phyloP scores from a whole-genome alignment of 225 moss, liverwort and hornwort genomes.

The Lunularia cruciata region DNA sequence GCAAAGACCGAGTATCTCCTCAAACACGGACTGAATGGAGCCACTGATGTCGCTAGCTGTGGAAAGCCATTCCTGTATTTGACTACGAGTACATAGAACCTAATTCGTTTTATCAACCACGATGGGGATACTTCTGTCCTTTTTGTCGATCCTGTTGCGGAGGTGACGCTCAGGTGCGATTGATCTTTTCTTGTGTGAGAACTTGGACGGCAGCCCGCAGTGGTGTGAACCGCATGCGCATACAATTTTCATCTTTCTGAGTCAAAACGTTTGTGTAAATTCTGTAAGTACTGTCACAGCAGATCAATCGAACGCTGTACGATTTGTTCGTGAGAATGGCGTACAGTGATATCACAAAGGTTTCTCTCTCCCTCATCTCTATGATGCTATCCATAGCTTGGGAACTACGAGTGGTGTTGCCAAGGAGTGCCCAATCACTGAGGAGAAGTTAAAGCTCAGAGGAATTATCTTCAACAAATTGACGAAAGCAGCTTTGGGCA shows the following conservation, averaged over 20 bases:
- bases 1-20: constrained; percentile 54
- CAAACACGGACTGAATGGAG: constrained; percentile 42
- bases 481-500: constrained; percentile 29
- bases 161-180: constrained; percentile 51
- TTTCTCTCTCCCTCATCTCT: no score
- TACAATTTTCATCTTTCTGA: no score
- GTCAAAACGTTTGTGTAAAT: no score
- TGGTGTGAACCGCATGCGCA: no score
- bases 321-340: no score
- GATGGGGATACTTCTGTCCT: constrained; percentile 49
- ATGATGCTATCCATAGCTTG: no score
- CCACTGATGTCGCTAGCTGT: constrained; percentile 57
- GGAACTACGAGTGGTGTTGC: constrained; percentile 72
- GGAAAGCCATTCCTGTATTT: constrained; percentile 52
- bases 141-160: constrained; percentile 43
- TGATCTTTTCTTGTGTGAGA: no score
- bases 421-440: constrained; percentile 61
- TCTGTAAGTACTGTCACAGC: no score
- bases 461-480: constrained; percentile 5
- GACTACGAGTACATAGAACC: constrained; percentile 38
- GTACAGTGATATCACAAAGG: no score
- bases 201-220: no score
- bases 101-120: constrained; percentile 47
- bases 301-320: no score
- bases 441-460: constrained; percentile 31